These are phyloP conservation scores for Pseudisothecium myosuroides DNA, from an alignment of 225 moss, liverwort and hornwort genomes.

Conservation along the genomic window DNA sequence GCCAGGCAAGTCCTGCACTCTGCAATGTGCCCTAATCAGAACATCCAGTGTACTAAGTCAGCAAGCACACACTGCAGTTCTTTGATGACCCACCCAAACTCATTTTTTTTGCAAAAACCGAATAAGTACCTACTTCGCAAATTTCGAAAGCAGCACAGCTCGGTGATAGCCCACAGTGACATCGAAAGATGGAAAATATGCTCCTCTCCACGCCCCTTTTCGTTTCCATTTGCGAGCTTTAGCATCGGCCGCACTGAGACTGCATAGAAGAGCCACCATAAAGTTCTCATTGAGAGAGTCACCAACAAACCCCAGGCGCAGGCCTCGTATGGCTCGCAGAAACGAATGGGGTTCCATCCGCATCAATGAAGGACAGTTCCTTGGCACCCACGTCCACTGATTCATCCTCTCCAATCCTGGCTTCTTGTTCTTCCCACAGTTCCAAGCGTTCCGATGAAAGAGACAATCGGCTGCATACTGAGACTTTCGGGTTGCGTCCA, in stretches of 20 bases:
- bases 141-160: conserved; percentile 39
- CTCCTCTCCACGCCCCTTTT: conserved; percentile 24
- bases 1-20: conserved; percentile 3
- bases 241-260: conserved; percentile 6
- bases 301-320: conserved; percentile 28
- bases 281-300: conserved; percentile 44
- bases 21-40: background rate
- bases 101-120: background rate
- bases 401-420: conserved; percentile 9
- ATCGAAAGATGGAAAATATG: conserved; percentile 20
- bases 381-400: conserved; percentile 32
- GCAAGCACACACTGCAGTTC: background rate
- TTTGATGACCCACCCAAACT: background rate
- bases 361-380: background rate
- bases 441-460: conserved; percentile 36
- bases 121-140: conserved; percentile 4
- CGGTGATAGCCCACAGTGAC: conserved; percentile 38
- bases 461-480: conserved; percentile 21
- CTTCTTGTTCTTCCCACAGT: conserved; percentile 30
- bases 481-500: conserved; percentile 12
- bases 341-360: conserved; percentile 17
- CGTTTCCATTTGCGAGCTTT: conserved; percentile 38
- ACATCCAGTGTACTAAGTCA: background rate
- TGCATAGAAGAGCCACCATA: conserved; percentile 33
- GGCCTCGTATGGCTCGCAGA: conserved; percentile 3